These are phyloP conservation scores for Penicillium occitanis DNA, from an alignment of 2,329 filamentous ascomycete genomes.

Conservation along the genomic window DNA sequence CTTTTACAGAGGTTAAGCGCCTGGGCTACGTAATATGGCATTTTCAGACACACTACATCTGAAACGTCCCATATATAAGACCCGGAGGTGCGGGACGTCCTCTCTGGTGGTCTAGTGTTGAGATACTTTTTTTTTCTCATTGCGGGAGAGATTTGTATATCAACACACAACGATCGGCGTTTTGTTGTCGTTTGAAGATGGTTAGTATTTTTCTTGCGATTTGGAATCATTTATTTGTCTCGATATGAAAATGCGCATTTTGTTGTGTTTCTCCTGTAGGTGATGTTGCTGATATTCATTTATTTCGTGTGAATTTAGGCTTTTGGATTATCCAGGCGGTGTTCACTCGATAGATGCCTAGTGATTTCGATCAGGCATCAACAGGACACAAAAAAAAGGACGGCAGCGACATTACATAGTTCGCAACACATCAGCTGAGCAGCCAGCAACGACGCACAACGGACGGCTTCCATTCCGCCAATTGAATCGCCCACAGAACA, in stretches of 20 bases:
- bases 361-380: neutral
- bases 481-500: neutral
- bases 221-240: neutral
- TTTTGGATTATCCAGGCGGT: neutral
- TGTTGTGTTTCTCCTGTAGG: neutral
- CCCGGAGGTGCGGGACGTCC: neutral
- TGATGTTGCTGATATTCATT: neutral
- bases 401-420: neutral
- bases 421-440: neutral
- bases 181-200: neutral
- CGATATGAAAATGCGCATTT: neutral
- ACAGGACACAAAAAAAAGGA: neutral
- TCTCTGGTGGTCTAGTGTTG: neutral
- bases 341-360: neutral
- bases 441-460: neutral
- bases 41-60: neutral
- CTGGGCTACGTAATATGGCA: slow-evolving; percentile 6
- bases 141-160: neutral
- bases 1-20: neutral
- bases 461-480: neutral
- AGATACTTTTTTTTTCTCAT: neutral
- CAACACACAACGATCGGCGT: neutral
- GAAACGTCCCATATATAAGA: neutral
- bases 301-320: neutral
- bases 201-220: neutral